Evolutionary conservation across 495 filamentous ascomycete genomes (phyloP).

Genomic region (Hapsidospora chrysogenum): DNA sequence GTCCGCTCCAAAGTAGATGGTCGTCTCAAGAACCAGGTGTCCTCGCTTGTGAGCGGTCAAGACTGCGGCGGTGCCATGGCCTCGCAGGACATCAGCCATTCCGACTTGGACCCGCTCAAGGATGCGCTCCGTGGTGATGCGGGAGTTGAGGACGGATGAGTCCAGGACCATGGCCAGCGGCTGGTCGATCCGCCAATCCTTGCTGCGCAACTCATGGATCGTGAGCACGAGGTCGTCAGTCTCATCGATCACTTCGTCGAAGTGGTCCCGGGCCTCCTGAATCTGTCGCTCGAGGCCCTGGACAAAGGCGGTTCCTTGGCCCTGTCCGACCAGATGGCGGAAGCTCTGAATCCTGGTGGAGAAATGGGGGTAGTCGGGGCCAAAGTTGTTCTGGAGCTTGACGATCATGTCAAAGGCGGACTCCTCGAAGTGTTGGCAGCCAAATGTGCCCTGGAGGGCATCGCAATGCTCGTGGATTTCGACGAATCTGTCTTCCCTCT

Average conservation of each 20-base stretch:
- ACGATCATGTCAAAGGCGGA: conserved; percentile 20
- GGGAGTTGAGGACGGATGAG: conserved; percentile 14
- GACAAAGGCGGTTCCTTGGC: conserved; percentile 20
- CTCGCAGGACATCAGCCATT: conserved; percentile 25
- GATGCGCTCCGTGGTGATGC: conserved; percentile 21
- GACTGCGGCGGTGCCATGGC: conserved; percentile 21
- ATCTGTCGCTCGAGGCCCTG: conserved; percentile 13
- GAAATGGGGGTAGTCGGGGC: conserved; percentile 16
- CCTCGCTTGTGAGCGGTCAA: conserved; percentile 27
- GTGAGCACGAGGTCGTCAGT: conserved; percentile 25
- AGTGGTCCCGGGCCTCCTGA: conserved; percentile 9
- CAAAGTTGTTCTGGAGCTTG: conserved; percentile 23
- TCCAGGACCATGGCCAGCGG: conserved; percentile 18
- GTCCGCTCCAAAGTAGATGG: conserved; percentile 18
- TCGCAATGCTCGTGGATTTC: conserved; percentile 10
- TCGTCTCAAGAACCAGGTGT: conserved; percentile 27
- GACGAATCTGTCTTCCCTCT: conserved; percentile 17
- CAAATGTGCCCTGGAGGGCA: conserved; percentile 7
- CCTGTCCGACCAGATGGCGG: conserved; percentile 13
- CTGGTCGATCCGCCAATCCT: conserved; percentile 19
- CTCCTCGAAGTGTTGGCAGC: conserved; percentile 15
- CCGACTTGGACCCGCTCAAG: conserved; percentile 27
- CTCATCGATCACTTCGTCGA: conserved; percentile 15
- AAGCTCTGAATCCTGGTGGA: conserved; percentile 21
- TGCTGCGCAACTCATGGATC: conserved; percentile 22